Conservation (phyloP, 306 rosid genomes). For the Oemleria cerasiformis region DNA sequence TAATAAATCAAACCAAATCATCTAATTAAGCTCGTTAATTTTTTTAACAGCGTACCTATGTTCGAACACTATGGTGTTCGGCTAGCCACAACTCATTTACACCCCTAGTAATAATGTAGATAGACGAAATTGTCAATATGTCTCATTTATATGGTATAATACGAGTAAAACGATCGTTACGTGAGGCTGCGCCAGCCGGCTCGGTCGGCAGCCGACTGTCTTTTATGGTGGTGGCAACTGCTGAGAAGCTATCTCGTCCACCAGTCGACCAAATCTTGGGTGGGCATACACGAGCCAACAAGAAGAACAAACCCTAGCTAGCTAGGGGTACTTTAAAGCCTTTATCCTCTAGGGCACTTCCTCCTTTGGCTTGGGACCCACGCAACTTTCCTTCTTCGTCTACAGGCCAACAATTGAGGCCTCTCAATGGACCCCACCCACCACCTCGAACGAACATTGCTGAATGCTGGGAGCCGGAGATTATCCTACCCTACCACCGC, state of each 20-base stretch:
- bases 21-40: too few relatives aligned
- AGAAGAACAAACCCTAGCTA: not conserved
- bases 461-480: not conserved
- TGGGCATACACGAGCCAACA: not conserved
- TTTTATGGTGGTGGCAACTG: conserved; percentile 14
- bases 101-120: too few relatives aligned
- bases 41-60: too few relatives aligned
- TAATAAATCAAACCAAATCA: too few relatives aligned
- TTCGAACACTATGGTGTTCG: too few relatives aligned
- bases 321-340: not conserved
- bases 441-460: conserved; percentile 12
- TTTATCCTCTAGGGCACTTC: not conserved
- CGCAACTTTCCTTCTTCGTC: conserved; percentile 15
- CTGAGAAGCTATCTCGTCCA: not conserved
- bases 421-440: conserved; percentile 30
- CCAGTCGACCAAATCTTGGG: not conserved
- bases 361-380: not conserved
- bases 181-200: not conserved
- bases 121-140: too few relatives aligned
- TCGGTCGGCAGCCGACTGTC: not conserved
- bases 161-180: too few relatives aligned
- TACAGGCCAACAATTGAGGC: conserved; percentile 44
- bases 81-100: too few relatives aligned
- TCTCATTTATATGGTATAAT: too few relatives aligned
- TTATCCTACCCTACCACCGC: not conserved